These are phyloP conservation scores for Citrus cavaleriei DNA, from an alignment of 345 rosid genomes.

Conservation along the genomic window DNA sequence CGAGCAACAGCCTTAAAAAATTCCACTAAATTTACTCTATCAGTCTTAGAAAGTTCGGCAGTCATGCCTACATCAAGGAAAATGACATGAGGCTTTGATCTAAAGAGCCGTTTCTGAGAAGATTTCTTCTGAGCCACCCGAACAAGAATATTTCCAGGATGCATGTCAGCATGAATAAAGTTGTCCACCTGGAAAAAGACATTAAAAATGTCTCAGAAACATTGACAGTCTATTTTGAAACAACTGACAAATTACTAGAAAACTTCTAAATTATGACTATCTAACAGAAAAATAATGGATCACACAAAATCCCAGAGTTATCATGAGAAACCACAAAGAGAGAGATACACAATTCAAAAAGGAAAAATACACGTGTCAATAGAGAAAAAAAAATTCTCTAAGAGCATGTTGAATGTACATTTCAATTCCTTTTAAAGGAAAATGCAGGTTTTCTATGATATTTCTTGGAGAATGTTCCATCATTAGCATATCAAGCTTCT, in stretches of 20 bases:
- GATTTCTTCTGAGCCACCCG: slow-evolving; percentile 55
- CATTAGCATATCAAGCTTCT: neutral
- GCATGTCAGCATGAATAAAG: slow-evolving; percentile 99
- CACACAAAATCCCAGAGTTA: neutral
- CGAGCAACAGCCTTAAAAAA: slow-evolving; percentile 92
- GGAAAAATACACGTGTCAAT: neutral
- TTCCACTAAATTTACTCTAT: slow-evolving; percentile 71
- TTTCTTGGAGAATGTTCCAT: neutral
- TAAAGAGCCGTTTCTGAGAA: slow-evolving; percentile 61
- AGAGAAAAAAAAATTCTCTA: neutral
- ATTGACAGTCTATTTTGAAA: neutral
- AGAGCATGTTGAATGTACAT: neutral
- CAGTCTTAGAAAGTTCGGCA: slow-evolving; percentile 88
- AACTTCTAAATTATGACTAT: neutral
- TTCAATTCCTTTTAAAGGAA: neutral
- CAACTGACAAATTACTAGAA: neutral
- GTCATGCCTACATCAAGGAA: slow-evolving; percentile 99
- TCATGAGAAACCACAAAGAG: neutral
- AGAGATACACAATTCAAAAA: neutral
- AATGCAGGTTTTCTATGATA: neutral
- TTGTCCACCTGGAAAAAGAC: slow-evolving; percentile 78
- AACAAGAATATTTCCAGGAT: slow-evolving; percentile 97
- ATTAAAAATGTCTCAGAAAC: neutral
- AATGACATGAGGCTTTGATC: slow-evolving; percentile 85
- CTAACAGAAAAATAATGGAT: neutral